Evolutionary conservation across 164 flowering plant species (phyloP).

Genomic region (Cinnamomum micranthum): DNA sequence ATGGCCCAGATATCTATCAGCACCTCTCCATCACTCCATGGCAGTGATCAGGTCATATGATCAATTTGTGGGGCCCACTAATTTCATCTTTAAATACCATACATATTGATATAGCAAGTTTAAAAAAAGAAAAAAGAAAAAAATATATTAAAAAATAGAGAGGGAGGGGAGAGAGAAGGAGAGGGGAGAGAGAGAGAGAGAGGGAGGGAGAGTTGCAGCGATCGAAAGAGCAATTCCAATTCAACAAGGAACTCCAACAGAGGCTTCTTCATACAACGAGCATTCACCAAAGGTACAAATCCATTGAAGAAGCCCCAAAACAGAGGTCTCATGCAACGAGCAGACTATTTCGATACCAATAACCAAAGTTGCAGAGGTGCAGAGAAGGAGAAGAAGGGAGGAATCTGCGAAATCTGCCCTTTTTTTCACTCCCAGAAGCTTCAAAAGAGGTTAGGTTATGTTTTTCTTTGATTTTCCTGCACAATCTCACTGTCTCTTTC

Average conservation of each 20-base stretch:
- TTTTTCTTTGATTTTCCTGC: not conserved
- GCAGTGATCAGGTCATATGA: too few species aligned
- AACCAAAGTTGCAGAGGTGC: not conserved
- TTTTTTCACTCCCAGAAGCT: slow-evolving; percentile 4
- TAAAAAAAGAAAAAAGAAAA: not conserved
- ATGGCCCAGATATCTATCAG: too few species aligned
- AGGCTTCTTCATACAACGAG: not conserved
- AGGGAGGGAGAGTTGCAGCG: not conserved
- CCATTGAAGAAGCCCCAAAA: not conserved
- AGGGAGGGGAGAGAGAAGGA: not conserved
- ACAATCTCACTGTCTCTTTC: slow-evolving; percentile 3
- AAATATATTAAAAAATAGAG: not conserved
- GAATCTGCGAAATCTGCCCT: not conserved
- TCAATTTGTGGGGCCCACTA: too few species aligned
- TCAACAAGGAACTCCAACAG: not conserved
- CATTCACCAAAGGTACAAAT: not conserved
- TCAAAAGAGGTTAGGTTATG: slow-evolving; percentile 7
- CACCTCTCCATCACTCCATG: too few species aligned
- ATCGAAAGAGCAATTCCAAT: not conserved
- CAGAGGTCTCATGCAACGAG: not conserved
- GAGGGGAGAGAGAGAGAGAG: slow-evolving; percentile 12
- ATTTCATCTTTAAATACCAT: too few species aligned
- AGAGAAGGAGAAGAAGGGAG: slow-evolving; percentile 6
- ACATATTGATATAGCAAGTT: too few species aligned
- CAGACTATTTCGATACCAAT: not conserved